Conservation (phyloP, 1,139 yeast genomes). For the Magnusiomyces fungicola region DNA sequence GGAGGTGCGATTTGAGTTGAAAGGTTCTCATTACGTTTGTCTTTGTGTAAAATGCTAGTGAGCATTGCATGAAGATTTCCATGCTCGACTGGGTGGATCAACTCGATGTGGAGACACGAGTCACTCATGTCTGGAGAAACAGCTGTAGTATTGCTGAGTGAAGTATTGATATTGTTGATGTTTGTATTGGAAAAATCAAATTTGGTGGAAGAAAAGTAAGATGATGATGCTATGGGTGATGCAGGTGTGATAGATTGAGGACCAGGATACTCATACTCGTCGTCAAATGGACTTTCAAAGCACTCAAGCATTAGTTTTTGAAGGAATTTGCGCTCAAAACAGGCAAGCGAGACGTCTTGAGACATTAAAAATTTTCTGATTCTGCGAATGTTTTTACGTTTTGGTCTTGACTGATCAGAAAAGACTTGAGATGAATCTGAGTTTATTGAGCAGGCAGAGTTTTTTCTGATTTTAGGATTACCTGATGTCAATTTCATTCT, state of each 20-base stretch:
- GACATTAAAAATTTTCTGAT: slow-evolving; percentile 10
- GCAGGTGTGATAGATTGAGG: too few species aligned
- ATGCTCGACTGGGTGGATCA: slow-evolving; percentile 3
- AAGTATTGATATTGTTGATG: not conserved
- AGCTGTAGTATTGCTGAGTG: not conserved
- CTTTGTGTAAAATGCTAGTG: not conserved
- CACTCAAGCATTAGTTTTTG: slow-evolving; percentile 13
- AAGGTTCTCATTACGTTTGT: too few species aligned
- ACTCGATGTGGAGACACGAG: slow-evolving; percentile 1
- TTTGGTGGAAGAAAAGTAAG: too few species aligned
- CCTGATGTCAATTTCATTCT: too few species aligned
- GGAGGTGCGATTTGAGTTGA: too few species aligned
- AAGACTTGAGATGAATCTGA: too few species aligned
- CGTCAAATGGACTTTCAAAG: slow-evolving; percentile 15
- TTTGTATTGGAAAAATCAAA: not conserved
- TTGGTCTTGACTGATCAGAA: too few species aligned
- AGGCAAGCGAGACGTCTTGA: slow-evolving; percentile 10
- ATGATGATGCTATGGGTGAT: too few species aligned
- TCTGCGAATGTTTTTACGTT: not conserved
- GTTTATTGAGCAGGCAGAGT: too few species aligned
- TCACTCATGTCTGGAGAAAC: not conserved
- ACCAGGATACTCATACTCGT: slow-evolving; percentile 2
- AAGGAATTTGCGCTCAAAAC: slow-evolving; percentile 13
- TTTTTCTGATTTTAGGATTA: too few species aligned
- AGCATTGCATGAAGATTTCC: slow-evolving; percentile 1